A percentile compares a stretch with the other conserved stretches of the same genome.
phyloP scores from a whole-genome alignment of 2,329 filamentous ascomycete genomes.

The Fulvia fulva region DNA sequence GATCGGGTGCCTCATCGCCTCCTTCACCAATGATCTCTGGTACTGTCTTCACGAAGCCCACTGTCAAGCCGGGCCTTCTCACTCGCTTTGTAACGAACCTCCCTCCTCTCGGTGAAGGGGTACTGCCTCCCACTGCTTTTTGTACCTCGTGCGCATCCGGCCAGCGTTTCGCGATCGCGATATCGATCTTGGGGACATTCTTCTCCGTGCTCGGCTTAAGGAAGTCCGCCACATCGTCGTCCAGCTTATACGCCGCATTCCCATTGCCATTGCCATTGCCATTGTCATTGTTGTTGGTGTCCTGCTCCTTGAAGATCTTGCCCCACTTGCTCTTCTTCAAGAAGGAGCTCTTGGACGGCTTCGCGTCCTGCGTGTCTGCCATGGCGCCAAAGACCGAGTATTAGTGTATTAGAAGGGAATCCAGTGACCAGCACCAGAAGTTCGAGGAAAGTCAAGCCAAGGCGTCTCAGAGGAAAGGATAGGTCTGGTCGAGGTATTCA shows the following conservation, averaged over 20 bases:
- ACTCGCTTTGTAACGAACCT: constrained; percentile 34
- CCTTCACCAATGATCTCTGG: constrained; percentile 87
- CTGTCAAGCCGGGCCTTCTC: constrained; percentile 64
- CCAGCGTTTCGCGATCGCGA: constrained; percentile 48
- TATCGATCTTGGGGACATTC: constrained; percentile 45
- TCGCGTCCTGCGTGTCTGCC: constrained; percentile 21
- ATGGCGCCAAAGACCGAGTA: constrained; percentile 3
- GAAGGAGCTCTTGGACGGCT: constrained; percentile 23
- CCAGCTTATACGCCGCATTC: constrained; percentile 26
- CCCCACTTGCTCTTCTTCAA: constrained; percentile 32
- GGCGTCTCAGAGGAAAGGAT: background rate
- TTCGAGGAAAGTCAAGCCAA: background rate
- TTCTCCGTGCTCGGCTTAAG: constrained; percentile 51
- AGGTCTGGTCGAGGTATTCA: background rate
- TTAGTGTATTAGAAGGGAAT: background rate
- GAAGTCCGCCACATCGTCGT: constrained; percentile 55
- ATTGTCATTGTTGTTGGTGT: constrained; percentile 6
- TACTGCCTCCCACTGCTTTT: constrained; percentile 16
- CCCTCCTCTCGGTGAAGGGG: constrained; percentile 7
- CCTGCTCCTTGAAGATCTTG: constrained; percentile 29
- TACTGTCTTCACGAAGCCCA: constrained; percentile 67
- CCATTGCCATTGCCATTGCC: constrained; percentile 11
- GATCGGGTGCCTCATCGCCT: constrained; percentile 76
- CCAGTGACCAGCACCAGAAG: constrained; percentile 14
- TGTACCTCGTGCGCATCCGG: constrained; percentile 46